phyloP scores from a whole-genome alignment of 768 basidiomycete genomes.

The Mrakia gelida region DNA sequence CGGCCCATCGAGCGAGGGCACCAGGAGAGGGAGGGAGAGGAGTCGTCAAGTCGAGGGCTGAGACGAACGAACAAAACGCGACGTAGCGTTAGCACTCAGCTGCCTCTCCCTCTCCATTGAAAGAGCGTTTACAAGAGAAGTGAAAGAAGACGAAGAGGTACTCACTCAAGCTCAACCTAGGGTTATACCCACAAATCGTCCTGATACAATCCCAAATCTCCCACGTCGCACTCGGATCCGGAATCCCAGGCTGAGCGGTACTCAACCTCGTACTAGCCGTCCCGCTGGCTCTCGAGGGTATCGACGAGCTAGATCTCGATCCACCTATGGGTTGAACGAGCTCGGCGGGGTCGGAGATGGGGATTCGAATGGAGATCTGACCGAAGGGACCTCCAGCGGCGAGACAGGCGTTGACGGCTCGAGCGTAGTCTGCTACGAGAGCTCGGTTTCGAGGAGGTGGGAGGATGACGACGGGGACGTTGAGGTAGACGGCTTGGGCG shows the following conservation, averaged over 20 bases:
- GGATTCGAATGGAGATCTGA: slow-evolving; percentile 68
- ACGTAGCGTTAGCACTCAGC: background rate
- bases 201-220: slow-evolving; percentile 98
- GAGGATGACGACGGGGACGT: slow-evolving; percentile 75
- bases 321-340: slow-evolving; percentile 39
- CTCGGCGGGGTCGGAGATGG: slow-evolving; percentile 53
- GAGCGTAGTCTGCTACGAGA: slow-evolving; percentile 86
- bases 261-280: slow-evolving; percentile 6
- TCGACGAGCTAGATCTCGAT: background rate
- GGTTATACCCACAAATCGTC: slow-evolving; percentile 73
- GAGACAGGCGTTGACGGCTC: slow-evolving; percentile 71
- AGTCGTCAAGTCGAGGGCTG: slow-evolving; percentile 87
- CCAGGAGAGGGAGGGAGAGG: slow-evolving; percentile 74
- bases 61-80: background rate
- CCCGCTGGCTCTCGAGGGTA: slow-evolving; percentile 13
- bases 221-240: slow-evolving; percentile 60
- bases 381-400: slow-evolving; percentile 58
- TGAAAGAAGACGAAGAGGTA: background rate
- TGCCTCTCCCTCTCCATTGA: background rate
- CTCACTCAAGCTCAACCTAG: slow-evolving; percentile 46
- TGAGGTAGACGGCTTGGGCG: slow-evolving; percentile 86
- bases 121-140: background rate
- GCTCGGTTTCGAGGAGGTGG: slow-evolving; percentile 80
- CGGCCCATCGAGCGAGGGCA: slow-evolving; percentile 79
- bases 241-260: slow-evolving; percentile 32